Evolutionary conservation across 768 basidiomycete genomes (phyloP), one percentile per base, ranked within the genome.

Genomic region (Mycena olivaceomarginata): DNA sequence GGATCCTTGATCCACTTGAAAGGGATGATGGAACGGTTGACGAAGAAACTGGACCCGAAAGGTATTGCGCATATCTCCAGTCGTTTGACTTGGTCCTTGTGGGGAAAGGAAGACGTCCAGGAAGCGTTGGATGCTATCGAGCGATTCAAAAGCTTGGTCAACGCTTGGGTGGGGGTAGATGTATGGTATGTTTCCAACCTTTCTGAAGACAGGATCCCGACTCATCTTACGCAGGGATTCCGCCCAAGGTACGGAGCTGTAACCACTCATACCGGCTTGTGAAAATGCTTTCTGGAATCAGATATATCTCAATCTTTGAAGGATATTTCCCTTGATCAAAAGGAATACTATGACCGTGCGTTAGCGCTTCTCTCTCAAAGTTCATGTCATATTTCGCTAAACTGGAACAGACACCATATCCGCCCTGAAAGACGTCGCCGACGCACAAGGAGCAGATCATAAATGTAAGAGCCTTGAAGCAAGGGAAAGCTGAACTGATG

Each of bases 51-150:
- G 60, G 37, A 60, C 18, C 22, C 37, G 18, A 31, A 41, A 18
- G 68, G 56, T 22, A 57, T 69, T 59, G 45, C 31, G 13, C 62
- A 48, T 31, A 2, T 70, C 4, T 51, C 20, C 4, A 15, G 13
- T 41, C 70, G 70, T 20, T 37, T 70, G 1, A 39, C 46, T 5
- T 70, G 70, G 70, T 37, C 70, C 25, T 16, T 70, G 11, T 63
- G 60, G 60, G 70, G 37, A 51, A 71, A 63, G 13, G 46, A 53
- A 8, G 70, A 71, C 46, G 37, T 64, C 15, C 31, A 22, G 13
- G n/a, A 64, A n/a, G 7, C 11, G 20, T 43, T 71, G 37, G 41
- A 22, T 31, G 37, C 20, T 11, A 45, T 64, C 5, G 70, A 53
- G 11, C 31, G 62, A 4, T 56, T 51, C 62, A 72, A 72, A 16